Base-by-base conservation (phyloP, 208 protist species). In the Leishmania guyanensis region DNA sequence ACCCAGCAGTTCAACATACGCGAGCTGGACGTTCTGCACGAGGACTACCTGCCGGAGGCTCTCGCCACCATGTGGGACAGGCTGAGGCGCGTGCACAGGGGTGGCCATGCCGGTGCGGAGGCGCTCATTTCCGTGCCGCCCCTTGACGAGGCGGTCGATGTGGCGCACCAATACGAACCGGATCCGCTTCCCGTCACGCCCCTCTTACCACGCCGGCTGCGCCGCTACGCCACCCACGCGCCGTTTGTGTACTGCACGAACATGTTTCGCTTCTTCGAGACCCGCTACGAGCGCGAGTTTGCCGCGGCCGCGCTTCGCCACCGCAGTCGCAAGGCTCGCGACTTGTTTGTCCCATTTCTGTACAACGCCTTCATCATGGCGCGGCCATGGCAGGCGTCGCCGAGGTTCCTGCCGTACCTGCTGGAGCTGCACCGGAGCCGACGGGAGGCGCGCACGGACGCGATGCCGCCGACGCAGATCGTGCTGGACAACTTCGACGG, bases 191-290 rank as follows among this genome's bases (percentile, higher is more conserved):
- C 36, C 36, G 36, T 39, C 0, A 39, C 36, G 36, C 36, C 36
- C 36, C 36, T 39, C 36, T 39, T 39, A 39, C 36, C 36, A 39
- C 36, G 36, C 36, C 36, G 36, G 36, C 36, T 39, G 36, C 36
- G 36, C 64, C 84, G 79, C 43, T 93, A 82, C 69, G 83, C 85
- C 64, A 91, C 86, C 16, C 91, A 94, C 84, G 91, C 91, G 5
- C 91, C 91, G 29, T 94, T 92, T 66, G 81, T 87, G 58, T 94
- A 94, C 79, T 94, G 91, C 79, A 91, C 86, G 5, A 81, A 86
- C 50, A 91, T 94, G 88, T 72, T 86, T 54, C 84, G 86, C 39
- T 90, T 81, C 79, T 58, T 94, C 26, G 80, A 75, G 20, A 68
- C 54, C 10, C 85, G 91, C 51, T 91, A 88, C 80, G 84, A 88